These are phyloP conservation scores for Fomes fomentarius DNA, from an alignment of 1,284 basidiomycete genomes.

Conservation along the genomic window DNA sequence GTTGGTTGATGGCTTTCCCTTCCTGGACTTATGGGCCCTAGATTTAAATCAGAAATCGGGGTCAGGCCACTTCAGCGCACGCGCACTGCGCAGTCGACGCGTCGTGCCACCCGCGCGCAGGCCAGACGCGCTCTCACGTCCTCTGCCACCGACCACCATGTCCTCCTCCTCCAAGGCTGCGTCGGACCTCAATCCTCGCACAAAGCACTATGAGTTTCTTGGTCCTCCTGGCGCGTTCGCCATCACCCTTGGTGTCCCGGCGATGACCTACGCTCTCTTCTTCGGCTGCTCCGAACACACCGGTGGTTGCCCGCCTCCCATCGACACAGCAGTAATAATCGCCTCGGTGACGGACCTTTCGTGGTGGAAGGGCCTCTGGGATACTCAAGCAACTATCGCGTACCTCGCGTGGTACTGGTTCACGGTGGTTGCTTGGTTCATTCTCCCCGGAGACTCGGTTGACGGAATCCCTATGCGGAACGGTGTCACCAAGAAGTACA, in stretches of 20 bases:
- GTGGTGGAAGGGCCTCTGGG: conserved; percentile 81
- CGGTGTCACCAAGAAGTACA: conserved; percentile 84
- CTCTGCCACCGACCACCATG: conserved; percentile 25
- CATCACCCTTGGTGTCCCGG: conserved; percentile 76
- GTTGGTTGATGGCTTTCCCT: not conserved
- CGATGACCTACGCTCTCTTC: conserved; percentile 79
- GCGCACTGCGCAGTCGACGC: conserved; percentile 7
- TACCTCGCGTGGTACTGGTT: conserved; percentile 94
- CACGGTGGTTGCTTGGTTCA: conserved; percentile 79
- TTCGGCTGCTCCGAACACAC: conserved; percentile 83
- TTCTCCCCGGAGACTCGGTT: conserved; percentile 88
- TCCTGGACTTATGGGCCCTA: conserved; percentile 1
- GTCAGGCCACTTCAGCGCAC: conserved; percentile 16
- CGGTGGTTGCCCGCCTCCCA: conserved; percentile 73
- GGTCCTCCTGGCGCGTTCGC: conserved; percentile 82
- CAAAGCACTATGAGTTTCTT: conserved; percentile 81
- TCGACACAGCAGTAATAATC: conserved; percentile 48
- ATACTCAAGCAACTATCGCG: conserved; percentile 73
- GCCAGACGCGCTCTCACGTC: conserved; percentile 18
- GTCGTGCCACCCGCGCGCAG: conserved; percentile 13
- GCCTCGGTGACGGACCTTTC: conserved; percentile 49
- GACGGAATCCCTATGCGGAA: conserved; percentile 81
- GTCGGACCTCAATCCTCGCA: conserved; percentile 61
- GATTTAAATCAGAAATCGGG: not conserved
- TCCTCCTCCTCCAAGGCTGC: conserved; percentile 20